Evolutionary conservation across 331 rosid species (phyloP), one percentile per base, ranked within the genome.

Genomic region (Quercus phellos): DNA sequence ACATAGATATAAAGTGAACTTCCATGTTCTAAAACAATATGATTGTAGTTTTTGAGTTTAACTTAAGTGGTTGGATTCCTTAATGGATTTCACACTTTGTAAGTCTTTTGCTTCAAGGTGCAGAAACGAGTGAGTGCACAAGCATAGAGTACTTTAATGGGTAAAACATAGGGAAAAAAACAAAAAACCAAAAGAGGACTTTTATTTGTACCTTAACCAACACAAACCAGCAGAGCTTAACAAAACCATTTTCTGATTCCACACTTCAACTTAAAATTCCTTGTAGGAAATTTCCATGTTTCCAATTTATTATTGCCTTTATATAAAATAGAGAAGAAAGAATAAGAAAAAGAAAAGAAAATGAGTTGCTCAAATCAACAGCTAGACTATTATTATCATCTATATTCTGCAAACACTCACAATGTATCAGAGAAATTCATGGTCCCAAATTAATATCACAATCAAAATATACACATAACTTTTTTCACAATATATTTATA

Each of bases 1-100:
- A 72, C 83, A 77, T 56, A 63, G 32, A 85, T 75, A 77, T 81
- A 90, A 86, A 89, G 96, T 87, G 79, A 77, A 79, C 26, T 64
- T 85, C 81, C 90, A 88, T 87, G 80, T 88, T 93, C 98, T 79
- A 78, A 85, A 89, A 86, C 93, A 80, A 79, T 83, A 90, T 91
- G 86, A 93, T 90, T 80, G 42, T n/a, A 51, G 71, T 77, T 80
- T 81, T 88, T 86, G 80, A 80, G 81, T 73, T 87, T 88, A 89
- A 81, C 84, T 83, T 80, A 56, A 53, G 75, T 72, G 90, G 75
- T 84, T 86, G 93, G 92, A 90, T 90, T 89, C 87, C 80, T 84
- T 74, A 74, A 67, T 81, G 78, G 75, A 80, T 74, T 75, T 76
- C 79, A 74, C 78, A 42, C 71, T 55, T 72, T 72, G 67, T 72